These are phyloP conservation scores for Populus simonii DNA, from an alignment of 345 rosid genomes.

Conservation along the genomic window DNA sequence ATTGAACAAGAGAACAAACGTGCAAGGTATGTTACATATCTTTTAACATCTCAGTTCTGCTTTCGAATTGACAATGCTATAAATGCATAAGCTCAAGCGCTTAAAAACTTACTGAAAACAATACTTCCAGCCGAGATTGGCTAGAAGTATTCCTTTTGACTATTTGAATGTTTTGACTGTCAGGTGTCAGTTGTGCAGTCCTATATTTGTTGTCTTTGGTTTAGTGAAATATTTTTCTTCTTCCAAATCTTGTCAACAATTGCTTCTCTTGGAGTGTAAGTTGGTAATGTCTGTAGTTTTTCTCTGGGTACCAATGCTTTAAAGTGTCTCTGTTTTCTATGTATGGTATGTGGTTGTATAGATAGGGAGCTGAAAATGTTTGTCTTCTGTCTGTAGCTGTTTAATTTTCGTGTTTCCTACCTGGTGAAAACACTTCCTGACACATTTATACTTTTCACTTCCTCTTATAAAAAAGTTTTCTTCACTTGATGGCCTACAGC, in stretches of 20 bases:
- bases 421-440: background rate
- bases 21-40: conserved; percentile 54
- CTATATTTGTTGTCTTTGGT: background rate
- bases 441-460: background rate
- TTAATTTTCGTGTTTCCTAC: background rate
- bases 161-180: background rate
- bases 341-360: background rate
- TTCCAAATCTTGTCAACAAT: background rate
- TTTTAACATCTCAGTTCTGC: background rate
- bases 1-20: conserved; percentile 96
- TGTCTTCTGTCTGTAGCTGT: background rate
- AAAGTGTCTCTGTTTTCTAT: background rate
- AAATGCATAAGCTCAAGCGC: background rate
- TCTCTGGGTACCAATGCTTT: background rate
- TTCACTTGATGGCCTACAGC: background rate
- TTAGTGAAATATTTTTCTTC: background rate
- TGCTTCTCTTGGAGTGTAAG: background rate
- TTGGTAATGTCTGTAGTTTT: background rate
- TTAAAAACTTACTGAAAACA: background rate
- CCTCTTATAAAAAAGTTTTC: background rate
- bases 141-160: background rate
- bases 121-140: background rate
- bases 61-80: background rate
- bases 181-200: background rate
- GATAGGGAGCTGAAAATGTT: background rate